Conservation (phyloP, 495 filamentous ascomycete genomes). For the Tuber borchii region DNA sequence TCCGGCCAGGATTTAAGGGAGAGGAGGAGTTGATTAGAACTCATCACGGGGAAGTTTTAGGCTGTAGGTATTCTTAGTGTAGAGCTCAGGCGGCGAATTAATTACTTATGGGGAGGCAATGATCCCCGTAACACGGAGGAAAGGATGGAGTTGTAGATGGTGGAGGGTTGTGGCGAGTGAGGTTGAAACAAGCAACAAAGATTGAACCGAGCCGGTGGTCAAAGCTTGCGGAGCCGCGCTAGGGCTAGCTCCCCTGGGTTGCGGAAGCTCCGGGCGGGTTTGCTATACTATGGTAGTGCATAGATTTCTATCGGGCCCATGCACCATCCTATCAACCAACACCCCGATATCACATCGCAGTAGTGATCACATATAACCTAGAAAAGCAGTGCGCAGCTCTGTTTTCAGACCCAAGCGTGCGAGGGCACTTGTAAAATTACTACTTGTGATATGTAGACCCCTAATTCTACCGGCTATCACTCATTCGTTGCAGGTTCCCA, state of each 20-base stretch:
- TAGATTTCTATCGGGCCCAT: not conserved
- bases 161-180: not conserved
- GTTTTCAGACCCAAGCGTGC: not conserved
- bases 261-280: not conserved
- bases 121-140: not conserved
- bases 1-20: conserved; percentile 59
- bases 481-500: not conserved
- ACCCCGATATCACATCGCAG: not conserved
- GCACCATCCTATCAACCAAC: not conserved
- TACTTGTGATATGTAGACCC: not conserved
- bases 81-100: not conserved
- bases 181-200: conserved; percentile 1
- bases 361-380: not conserved
- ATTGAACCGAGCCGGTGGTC: not conserved
- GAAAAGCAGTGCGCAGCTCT: not conserved
- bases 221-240: not conserved
- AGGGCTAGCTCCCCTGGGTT: not conserved
- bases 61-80: conserved; percentile 10
- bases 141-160: not conserved
- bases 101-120: not conserved
- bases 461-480: not conserved
- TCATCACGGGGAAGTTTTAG: conserved; percentile 21
- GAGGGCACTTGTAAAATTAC: not conserved
- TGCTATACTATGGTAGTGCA: not conserved
- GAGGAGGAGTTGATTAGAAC: conserved; percentile 44